A percentile compares a stretch with the other conserved stretches of the same genome.
These are phyloP conservation scores for Posidonia oceanica DNA, from an alignment of 116 monocot species.

Conservation along the genomic window DNA sequence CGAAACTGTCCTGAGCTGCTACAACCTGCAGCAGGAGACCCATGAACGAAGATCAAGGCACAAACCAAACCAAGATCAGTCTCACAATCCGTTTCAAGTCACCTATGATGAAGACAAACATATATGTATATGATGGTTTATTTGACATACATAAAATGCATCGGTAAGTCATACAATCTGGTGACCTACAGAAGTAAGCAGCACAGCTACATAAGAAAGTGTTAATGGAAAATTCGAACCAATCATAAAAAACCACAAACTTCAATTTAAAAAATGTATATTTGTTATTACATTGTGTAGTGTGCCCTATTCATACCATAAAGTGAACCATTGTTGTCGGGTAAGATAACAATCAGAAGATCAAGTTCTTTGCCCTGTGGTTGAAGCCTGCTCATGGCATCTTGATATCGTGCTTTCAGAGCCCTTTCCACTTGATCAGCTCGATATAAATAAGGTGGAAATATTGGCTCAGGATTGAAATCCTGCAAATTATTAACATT, in stretches of 20 bases:
- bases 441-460: conserved; percentile 30
- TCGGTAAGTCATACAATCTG: too few species aligned
- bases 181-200: too few species aligned
- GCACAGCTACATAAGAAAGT: too few species aligned
- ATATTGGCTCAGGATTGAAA: conserved; percentile 49
- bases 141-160: too few species aligned
- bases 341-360: conserved; percentile 72
- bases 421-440: conserved; percentile 76
- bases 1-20: conserved; percentile 93
- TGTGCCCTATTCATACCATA: too few species aligned
- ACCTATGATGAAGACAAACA: background rate
- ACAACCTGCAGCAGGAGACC: conserved; percentile 85
- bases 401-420: conserved; percentile 41
- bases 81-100: conserved; percentile 85
- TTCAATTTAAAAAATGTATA: too few species aligned
- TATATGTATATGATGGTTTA: background rate
- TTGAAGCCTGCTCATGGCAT: conserved; percentile 46
- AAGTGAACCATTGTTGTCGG: conserved; percentile 80
- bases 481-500: conserved; percentile 29
- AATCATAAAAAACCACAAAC: too few species aligned
- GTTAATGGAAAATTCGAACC: too few species aligned
- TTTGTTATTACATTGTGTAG: too few species aligned
- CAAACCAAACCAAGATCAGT: conserved; percentile 92
- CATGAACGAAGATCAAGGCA: too few species aligned
- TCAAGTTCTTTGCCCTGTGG: conserved; percentile 53